Evolutionary conservation across 306 rosid species (phyloP), one percentile per base, ranked within the genome.

Genomic region (Fagus sylvatica): DNA sequence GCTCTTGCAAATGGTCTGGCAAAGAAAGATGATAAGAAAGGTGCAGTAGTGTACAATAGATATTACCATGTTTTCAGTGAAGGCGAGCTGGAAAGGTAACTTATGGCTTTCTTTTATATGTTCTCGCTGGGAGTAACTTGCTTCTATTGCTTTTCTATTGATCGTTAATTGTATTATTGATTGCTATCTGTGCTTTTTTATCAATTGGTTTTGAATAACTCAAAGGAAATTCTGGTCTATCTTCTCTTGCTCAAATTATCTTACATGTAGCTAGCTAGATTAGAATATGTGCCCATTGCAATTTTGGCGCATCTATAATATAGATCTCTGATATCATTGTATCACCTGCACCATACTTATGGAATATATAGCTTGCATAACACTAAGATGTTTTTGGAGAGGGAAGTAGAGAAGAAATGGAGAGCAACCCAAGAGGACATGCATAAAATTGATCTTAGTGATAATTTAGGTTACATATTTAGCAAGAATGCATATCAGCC

Each of bases 11-110:
- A 70, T 78, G 99, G 97, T 78, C 88, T 95, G 39, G 99, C 98
- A 30, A 93, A 87, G 75, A 95, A 87, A 81, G 97, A 95, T 83
- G 96, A 95, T 84, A 89, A 82, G 78, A 95, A 92, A 86, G 90
- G 94, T 69, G 88, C 96, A 61, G 93, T 93, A 39, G 98, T 95
- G 76, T 91, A 88, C 85, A 93, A 91, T 78, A 84, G 98, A 86
- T 93, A 95, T 81, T 95, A 95, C 87, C 99, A 93, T 85, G 98
- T 93, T 85, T 95, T 95, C 55, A 88, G 92, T 54, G 87, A 93
- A 84, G 99, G 97, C 76, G 97, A 95, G 87, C 99, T 95, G 85
- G 96, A 93, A 90, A 89, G 99, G 99, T 95, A 87, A 81, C 54
- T 3, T 36, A 19, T 34, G 51, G 3, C 80, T 32, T 55, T 57